Evolutionary conservation across 108 stramenopile genomes (phyloP), one percentile per base, ranked within the genome.

Genomic region (Pseudonitzschia pungens): DNA sequence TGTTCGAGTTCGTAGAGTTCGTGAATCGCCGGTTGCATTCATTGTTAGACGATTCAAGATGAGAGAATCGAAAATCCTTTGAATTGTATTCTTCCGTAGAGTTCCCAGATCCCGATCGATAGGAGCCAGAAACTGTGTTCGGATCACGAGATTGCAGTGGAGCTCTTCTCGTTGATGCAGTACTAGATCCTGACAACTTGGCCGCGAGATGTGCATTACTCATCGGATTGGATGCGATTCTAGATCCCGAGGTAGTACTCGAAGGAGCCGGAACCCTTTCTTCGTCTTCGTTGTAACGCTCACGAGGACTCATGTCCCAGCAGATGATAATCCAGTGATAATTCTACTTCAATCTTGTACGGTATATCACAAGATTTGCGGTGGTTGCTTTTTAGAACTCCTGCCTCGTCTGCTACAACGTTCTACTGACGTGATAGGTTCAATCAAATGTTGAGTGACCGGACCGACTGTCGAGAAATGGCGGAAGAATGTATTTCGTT

Each of bases 91-190:
- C 75, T 45, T 76, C 75, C 31, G 75, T 76, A 11, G 75, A 69
- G 28, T 67, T 68, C 51, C 60, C 70, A 63, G 40, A 53, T 24
- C 28, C 64, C n/a, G 66, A 67, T 67, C 69, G 69, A 55, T 63
- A 48, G 11, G 73, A 45, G 9, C 73, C 64, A 62, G 28, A 26
- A 45, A 79, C 74, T n/a, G 78, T 76, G 67, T 81, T 81, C 22
- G 74, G 74, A 71, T 81, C 75, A n/a, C 75, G 74, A 24, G 74
- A 65, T 56, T 81, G 80, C 18, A 81, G 45, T 14, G 80, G 80
- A 48, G 32, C 31, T 28, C 72, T 62, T 63, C 72, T 32, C 51
- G 62, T 40, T 48, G 71, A 62, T 4, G 69, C 8, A 41, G 69
- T 4, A 11, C 5, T 24, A n/a, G 16, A 4, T n/a, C 50, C 50